These are phyloP conservation scores for Hydnomerulius pinastri DNA, from an alignment of 768 basidiomycete species.

Conservation along the genomic window DNA sequence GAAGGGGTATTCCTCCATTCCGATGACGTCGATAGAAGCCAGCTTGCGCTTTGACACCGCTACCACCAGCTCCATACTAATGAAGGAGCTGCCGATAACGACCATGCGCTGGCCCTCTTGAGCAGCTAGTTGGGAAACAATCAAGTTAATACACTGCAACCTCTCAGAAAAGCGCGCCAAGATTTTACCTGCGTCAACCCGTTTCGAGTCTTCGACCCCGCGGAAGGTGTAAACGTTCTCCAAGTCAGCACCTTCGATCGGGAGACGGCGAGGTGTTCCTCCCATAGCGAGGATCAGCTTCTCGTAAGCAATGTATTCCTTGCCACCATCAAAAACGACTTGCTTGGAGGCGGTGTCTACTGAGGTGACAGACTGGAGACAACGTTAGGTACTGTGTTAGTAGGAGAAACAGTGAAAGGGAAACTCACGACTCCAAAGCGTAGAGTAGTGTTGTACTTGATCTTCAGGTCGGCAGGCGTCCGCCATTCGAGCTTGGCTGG, in stretches of 20 bases:
- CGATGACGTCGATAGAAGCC: constrained; percentile 81
- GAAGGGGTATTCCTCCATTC: constrained; percentile 81
- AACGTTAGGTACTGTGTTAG: constrained; percentile 3
- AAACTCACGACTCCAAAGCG: constrained; percentile 56
- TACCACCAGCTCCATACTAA: constrained; percentile 89
- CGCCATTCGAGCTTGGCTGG: constrained; percentile 76
- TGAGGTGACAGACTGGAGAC: constrained; percentile 61
- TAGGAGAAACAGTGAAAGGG: constrained; percentile 2
- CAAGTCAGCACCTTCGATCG: constrained; percentile 72
- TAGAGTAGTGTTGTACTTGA: constrained; percentile 69
- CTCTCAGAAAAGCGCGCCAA: constrained; percentile 11
- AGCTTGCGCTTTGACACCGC: constrained; percentile 73
- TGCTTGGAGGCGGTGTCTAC: constrained; percentile 64
- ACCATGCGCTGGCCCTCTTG: constrained; percentile 77
- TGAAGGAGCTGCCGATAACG: constrained; percentile 88
- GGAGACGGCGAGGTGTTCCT: constrained; percentile 69
- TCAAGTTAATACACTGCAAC: background rate
- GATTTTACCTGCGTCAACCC: constrained; percentile 69
- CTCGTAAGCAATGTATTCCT: constrained; percentile 67
- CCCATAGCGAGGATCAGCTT: constrained; percentile 82
- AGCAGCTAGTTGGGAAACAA: constrained; percentile 41
- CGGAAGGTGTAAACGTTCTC: constrained; percentile 80
- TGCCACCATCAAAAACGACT: constrained; percentile 61
- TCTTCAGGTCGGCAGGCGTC: constrained; percentile 70
- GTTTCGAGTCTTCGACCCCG: constrained; percentile 67